Conservation (phyloP, 1,284 basidiomycete species). For the Cutaneotrichosporon sp. region DNA sequence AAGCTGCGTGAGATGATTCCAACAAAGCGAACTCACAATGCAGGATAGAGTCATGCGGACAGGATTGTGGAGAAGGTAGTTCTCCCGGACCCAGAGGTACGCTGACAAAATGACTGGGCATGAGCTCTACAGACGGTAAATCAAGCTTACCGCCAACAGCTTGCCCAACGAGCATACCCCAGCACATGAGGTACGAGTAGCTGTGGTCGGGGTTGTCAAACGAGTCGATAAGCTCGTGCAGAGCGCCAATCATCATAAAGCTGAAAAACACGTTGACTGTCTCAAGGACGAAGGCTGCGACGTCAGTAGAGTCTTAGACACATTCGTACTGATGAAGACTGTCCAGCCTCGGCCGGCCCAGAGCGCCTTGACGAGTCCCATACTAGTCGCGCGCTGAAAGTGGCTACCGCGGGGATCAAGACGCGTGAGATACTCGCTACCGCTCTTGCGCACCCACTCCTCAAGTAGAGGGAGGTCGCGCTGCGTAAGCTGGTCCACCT, state of each 20-base stretch:
- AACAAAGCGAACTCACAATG: conserved; percentile 23
- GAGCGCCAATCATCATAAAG: conserved; percentile 33
- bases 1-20: conserved; percentile 24
- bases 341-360: conserved; percentile 31
- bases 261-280: conserved; percentile 27
- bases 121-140: neutral
- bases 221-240: conserved; percentile 39
- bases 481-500: conserved; percentile 27
- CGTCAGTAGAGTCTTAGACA: neutral
- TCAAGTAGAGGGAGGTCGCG: conserved; percentile 42
- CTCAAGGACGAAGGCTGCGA: conserved; percentile 32
- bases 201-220: conserved; percentile 31
- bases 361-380: conserved; percentile 26
- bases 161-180: conserved; percentile 40
- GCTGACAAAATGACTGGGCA: conserved; percentile 23
- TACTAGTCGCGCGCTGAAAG: conserved; percentile 16
- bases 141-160: conserved; percentile 17
- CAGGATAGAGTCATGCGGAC: conserved; percentile 37
- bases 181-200: conserved; percentile 45
- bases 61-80: conserved; percentile 40
- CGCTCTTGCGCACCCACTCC: conserved; percentile 26
- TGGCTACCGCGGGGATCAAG: conserved; percentile 17
- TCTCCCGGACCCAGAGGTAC: conserved; percentile 38
- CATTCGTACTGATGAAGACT: conserved; percentile 26
- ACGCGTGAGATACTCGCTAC: conserved; percentile 7